These are phyloP conservation scores for Pisolithus sp. DNA, from an alignment of 768 basidiomycete species.

Conservation along the genomic window DNA sequence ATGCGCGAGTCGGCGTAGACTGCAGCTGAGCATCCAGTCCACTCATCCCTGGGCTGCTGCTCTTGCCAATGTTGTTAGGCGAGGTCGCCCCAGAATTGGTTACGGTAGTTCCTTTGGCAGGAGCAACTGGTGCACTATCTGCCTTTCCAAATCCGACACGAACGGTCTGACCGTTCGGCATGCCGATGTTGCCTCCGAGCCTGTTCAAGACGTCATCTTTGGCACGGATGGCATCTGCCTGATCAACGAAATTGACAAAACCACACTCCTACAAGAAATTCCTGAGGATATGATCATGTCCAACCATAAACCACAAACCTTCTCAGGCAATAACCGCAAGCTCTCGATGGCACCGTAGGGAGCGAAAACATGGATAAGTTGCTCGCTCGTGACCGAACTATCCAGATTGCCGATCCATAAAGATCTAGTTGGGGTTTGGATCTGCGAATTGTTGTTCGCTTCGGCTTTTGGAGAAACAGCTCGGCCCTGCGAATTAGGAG, in stretches of 20 bases:
- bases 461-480: constrained; percentile 83
- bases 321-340: constrained; percentile 90
- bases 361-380: constrained; percentile 92
- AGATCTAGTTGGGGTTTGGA: constrained; percentile 91
- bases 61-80: constrained; percentile 48
- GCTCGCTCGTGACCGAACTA: constrained; percentile 88
- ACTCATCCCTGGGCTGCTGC: constrained; percentile 47
- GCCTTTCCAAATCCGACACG: constrained; percentile 98
- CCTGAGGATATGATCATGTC: constrained; percentile 14
- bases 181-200: constrained; percentile 87
- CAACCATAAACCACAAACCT: constrained; percentile 45
- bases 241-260: constrained; percentile 97
- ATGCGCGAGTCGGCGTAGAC: constrained; percentile 86
- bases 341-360: constrained; percentile 98
- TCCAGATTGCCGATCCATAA: constrained; percentile 99
- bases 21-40: constrained; percentile 83
- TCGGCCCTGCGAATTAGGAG: constrained; percentile 62
- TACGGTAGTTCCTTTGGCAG: constrained; percentile 65
- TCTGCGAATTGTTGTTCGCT: constrained; percentile 53
- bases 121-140: constrained; percentile 89
- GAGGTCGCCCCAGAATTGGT: constrained; percentile 62
- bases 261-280: constrained; percentile 74
- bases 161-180: constrained; percentile 93
- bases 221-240: constrained; percentile 91
- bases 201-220: constrained; percentile 97